Evolutionary conservation across 2,329 filamentous ascomycete genomes (phyloP).

Genomic region (Chaetothyriales sp.): DNA sequence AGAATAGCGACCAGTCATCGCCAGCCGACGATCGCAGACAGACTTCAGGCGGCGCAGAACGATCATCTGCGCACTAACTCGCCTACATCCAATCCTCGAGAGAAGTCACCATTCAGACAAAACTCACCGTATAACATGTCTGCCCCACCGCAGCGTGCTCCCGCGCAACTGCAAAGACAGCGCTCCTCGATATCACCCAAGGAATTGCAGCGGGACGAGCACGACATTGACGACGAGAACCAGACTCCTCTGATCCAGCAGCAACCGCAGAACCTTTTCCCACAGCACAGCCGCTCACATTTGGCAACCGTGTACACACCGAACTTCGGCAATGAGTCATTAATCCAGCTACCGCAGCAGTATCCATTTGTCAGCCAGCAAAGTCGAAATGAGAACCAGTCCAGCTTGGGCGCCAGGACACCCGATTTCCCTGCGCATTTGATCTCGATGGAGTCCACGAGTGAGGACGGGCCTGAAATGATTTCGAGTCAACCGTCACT

Average conservation of each 20-base stretch:
- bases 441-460: conserved; percentile 49
- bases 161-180: conserved; percentile 33
- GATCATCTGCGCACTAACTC: conserved; percentile 52
- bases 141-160: conserved; percentile 24
- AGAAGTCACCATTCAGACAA: conserved; percentile 69
- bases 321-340: conserved; percentile 7
- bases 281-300: conserved; percentile 3
- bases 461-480: conserved; percentile 33
- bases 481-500: conserved; percentile 21
- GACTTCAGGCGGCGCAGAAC: conserved; percentile 65
- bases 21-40: conserved; percentile 55
- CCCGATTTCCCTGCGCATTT: conserved; percentile 47
- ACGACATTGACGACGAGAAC: conserved; percentile 54
- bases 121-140: conserved; percentile 47
- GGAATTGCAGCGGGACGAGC: conserved; percentile 76
- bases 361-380: conserved; percentile 18
- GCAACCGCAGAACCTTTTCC: conserved; percentile 20
- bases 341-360: conserved; percentile 16
- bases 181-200: conserved; percentile 85
- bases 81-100: conserved; percentile 42
- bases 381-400: conserved; percentile 18
- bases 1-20: conserved; percentile 36
- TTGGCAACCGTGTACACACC: conserved; percentile 24
- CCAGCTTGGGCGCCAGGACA: conserved; percentile 29
- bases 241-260: conserved; percentile 58